These are phyloP conservation scores for Buddleja alternifolia DNA, from an alignment of 257 asterid genomes.

Conservation along the genomic window DNA sequence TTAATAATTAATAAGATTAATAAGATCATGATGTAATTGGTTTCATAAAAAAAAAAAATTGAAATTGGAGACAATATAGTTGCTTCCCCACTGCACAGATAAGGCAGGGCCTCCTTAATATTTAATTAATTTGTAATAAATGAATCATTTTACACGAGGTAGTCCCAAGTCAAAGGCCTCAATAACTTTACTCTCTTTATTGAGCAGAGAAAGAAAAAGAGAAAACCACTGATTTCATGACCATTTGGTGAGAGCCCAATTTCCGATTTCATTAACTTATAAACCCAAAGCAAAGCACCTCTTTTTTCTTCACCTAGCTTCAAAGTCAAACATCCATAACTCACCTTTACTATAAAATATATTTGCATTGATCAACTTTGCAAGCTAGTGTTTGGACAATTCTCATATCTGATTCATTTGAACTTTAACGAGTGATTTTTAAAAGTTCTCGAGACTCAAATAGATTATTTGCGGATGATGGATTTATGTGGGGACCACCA, in stretches of 20 bases:
- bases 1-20: no score
- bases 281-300: slow-evolving; percentile 38
- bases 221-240: slow-evolving; percentile 45
- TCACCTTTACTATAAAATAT: slow-evolving; percentile 19
- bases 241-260: slow-evolving; percentile 38
- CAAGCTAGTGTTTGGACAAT: slow-evolving; percentile 1
- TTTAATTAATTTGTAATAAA: neutral
- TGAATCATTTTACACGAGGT: slow-evolving; percentile 38
- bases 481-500: no score
- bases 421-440: no score
- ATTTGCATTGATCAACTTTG: neutral
- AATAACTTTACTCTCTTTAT: slow-evolving; percentile 26
- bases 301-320: slow-evolving; percentile 35
- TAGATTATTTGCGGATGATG: no score
- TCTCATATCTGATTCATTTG: slow-evolving; percentile 3
- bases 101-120: no score
- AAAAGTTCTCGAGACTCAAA: no score
- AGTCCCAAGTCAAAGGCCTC: slow-evolving; percentile 32
- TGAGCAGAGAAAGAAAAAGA: slow-evolving; percentile 13
- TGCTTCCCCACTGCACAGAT: no score
- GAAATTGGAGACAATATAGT: no score
- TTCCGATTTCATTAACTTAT: slow-evolving; percentile 36
- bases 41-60: no score
- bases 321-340: slow-evolving; percentile 50
- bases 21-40: no score